Base-by-base conservation (phyloP, 305 asterid genomes). In the Fraxinus platypoda region DNA sequence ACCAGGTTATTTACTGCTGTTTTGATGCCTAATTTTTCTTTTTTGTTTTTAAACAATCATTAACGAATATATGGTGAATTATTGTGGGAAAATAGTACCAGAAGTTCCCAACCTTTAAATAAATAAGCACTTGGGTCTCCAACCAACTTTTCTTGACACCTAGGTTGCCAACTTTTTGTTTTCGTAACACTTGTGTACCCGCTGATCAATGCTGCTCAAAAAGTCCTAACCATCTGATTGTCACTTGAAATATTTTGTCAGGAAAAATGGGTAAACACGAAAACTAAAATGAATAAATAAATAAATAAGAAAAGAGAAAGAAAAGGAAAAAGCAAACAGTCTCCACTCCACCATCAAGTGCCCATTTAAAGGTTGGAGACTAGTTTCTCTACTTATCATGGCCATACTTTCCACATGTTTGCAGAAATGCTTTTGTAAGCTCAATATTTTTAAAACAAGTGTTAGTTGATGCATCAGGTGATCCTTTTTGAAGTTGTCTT, bases 1-100 rank as follows among this genome's bases (percentile, higher is more conserved):
- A 95, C 81, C 99, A 95, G 98, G 99, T 95, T 74, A n/a, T 71
- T 80, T 81, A 54, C 80, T 80, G 62, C 57, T 84, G 66, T 31
- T 59, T 76, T 79, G 23, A 21, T 30, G 38, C 17, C 73, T 38
- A 38, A 2, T 38, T 38, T 38, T 34, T 78, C 33, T 8, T 81
- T 72, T 77, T 43, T 1, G 5, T 9, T 23, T 6, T 23, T 17
- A 41, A 4, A 64, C 84, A 71, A 11, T 74, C 28, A 34, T 76
- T 25, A 64, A 11, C 17, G 0, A 64, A n/a, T 28, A 46, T 7
- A 43, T 43, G 76, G 70, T 23, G 17, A 17, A 4, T 37, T 11
- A 8, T 74, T 4, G 62, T 74, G 52, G 26, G 70, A 6, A 59
- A 59, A 21, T 59, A 59, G 70, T 21, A 6, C 70, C 28, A n/a